Conservation (phyloP, 1,139 yeast species). For the Saccharomyces pastorianus region DNA sequence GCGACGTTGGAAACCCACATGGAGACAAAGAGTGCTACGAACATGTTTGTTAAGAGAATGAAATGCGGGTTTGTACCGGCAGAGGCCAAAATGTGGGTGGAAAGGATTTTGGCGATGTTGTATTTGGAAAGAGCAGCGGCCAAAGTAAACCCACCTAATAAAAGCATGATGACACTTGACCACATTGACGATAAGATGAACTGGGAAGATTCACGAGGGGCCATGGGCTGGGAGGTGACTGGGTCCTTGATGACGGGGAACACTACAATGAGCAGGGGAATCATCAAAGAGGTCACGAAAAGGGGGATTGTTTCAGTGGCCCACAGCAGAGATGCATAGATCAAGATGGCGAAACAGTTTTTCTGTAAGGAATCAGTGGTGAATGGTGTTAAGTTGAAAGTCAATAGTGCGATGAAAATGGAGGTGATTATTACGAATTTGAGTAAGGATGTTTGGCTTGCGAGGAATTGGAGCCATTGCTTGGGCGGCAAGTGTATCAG, state of each 20-base stretch:
- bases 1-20: slow-evolving; percentile 98
- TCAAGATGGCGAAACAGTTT: slow-evolving; percentile 75
- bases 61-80: slow-evolving; percentile 86
- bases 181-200: slow-evolving; percentile 83
- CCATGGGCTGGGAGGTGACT: slow-evolving; percentile 42
- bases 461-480: slow-evolving; percentile 10
- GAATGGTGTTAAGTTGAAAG: slow-evolving; percentile 44
- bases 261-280: slow-evolving; percentile 72
- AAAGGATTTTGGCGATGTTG: slow-evolving; percentile 75
- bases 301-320: slow-evolving; percentile 90
- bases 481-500: slow-evolving; percentile 10
- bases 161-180: slow-evolving; percentile 84
- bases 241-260: slow-evolving; percentile 59
- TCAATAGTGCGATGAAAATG: slow-evolving; percentile 42
- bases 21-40: slow-evolving; percentile 72
- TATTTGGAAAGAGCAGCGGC: slow-evolving; percentile 94
- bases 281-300: slow-evolving; percentile 71
- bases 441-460: slow-evolving; percentile 24
- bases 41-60: slow-evolving; percentile 72
- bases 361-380: slow-evolving; percentile 57
- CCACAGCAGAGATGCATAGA: slow-evolving; percentile 78
- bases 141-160: slow-evolving; percentile 86
- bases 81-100: slow-evolving; percentile 68
- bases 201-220: slow-evolving; percentile 61
- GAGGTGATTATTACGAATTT: slow-evolving; percentile 41